Evolutionary conservation across 2,329 filamentous ascomycete genomes (phyloP), one percentile per base, ranked within the genome.

Genomic region (Beauveria varroae): DNA sequence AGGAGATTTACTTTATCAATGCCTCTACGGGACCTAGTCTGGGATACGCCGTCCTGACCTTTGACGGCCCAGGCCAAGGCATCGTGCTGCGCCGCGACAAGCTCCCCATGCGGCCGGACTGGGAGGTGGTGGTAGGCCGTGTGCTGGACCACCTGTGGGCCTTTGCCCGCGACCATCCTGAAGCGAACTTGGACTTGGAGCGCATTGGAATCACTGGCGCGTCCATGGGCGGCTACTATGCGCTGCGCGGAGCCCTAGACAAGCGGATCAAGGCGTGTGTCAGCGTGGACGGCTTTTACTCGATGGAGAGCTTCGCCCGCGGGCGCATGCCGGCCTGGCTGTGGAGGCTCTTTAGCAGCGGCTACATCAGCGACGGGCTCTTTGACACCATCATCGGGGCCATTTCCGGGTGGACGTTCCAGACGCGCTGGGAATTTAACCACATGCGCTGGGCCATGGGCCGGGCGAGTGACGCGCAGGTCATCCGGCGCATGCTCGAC

Each of bases 11-110:
- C 63, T 75, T 71, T 61, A 46, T 73, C 3, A 60, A 65, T 18
- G 60, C 68, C 0, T 65, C 69, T 1, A 65, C 44, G 0, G 75
- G 65, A 0, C 66, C 64, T 0, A 64, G 65, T 0, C 58, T 69
- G 0, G 78, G 78, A 0, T 81, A 80, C 58, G 78, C 77, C 0
- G 71, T 75, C 1, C 58, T 80, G 5, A 77, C 71, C 0, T 78
- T 79, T 44, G 77, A 81, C 2, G 78, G 77, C 0, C 78, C 78
- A 0, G 78, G 78, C 0, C 78, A 81, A 61, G 77, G 78, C 0
- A 65, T 77, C 5, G 62, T 71, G 3, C 68, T 78, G 0, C 67
- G 68, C 1, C 4, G 16, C 6, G 59, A 73, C 30, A 64, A 67
- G 41, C 37, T 73, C 5, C 57, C 46, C 1, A 67, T 77, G 62